phyloP scores from a whole-genome alignment of 2,329 filamentous ascomycete species.

The Fusarium burgessii region DNA sequence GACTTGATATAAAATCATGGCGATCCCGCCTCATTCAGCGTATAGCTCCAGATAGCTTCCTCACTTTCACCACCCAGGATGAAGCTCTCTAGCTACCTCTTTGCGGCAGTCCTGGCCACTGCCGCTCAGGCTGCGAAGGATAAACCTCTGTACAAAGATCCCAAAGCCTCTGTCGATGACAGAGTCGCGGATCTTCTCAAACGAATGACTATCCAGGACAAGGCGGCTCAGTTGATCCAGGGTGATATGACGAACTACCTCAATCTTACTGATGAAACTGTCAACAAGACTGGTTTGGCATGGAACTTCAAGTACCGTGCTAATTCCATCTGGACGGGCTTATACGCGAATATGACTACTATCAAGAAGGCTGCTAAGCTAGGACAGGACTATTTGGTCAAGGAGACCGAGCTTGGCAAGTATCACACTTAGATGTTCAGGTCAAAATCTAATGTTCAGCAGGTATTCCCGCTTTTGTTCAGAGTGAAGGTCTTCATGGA shows the following conservation, averaged over 20 bases:
- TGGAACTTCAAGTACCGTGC: constrained; percentile 74
- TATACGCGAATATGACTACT: constrained; percentile 72
- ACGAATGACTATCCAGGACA: constrained; percentile 81
- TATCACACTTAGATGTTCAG: constrained; percentile 46
- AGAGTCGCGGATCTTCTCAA: constrained; percentile 75
- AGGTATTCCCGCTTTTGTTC: constrained; percentile 79
- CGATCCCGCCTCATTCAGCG: constrained; percentile 10
- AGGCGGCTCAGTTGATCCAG: constrained; percentile 76
- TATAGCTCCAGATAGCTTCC: constrained; percentile 14
- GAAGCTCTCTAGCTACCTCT: constrained; percentile 47
- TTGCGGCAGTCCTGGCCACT: constrained; percentile 42
- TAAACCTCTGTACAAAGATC: constrained; percentile 70
- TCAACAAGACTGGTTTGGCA: constrained; percentile 75
- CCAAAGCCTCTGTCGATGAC: constrained; percentile 70
- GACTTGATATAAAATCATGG: constrained; percentile 24
- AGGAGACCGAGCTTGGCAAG: constrained; percentile 55
- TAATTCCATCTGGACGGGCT: constrained; percentile 79
- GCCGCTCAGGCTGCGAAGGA: constrained; percentile 44
- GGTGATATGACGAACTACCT: constrained; percentile 81
- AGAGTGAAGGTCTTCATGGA: constrained; percentile 81
- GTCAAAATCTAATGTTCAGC: background rate
- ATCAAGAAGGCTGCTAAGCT: constrained; percentile 71
- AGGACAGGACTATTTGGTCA: constrained; percentile 75
- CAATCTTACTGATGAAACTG: constrained; percentile 72
- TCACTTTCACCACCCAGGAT: constrained; percentile 36